Evolutionary conservation across 2,329 filamentous ascomycete genomes (phyloP).

Genomic region (Scortechinia acanthostroma): DNA sequence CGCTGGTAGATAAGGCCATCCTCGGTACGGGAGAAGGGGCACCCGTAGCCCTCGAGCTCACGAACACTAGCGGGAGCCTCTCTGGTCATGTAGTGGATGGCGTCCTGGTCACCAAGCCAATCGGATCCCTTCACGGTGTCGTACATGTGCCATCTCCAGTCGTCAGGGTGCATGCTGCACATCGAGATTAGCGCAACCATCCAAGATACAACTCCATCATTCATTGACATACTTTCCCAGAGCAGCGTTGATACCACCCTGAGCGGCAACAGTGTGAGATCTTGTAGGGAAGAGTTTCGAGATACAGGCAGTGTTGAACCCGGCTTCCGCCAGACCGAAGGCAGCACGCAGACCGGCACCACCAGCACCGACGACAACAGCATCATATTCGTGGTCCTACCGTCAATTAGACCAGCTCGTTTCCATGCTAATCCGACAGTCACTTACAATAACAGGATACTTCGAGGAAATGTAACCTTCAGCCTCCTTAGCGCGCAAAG

Average conservation of each 20-base stretch:
- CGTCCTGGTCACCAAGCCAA: conserved; percentile 51
- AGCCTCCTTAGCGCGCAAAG: conserved; percentile 60
- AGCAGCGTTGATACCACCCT: conserved; percentile 56
- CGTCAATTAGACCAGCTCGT: not conserved
- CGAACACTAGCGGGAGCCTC: conserved; percentile 43
- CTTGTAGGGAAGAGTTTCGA: conserved; percentile 58
- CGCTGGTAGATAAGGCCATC: conserved; percentile 37
- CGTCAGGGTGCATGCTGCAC: conserved; percentile 38
- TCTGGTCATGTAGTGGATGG: conserved; percentile 51
- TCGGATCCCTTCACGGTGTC: conserved; percentile 50
- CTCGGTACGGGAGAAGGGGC: conserved; percentile 38
- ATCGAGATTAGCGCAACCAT: not conserved
- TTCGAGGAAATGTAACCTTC: conserved; percentile 52
- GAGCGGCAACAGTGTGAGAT: conserved; percentile 60
- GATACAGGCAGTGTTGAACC: conserved; percentile 58
- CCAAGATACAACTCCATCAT: not conserved
- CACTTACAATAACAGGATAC: conserved; percentile 56
- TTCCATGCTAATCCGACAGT: not conserved
- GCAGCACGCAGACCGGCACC: conserved; percentile 57
- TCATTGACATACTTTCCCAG: conserved; percentile 32
- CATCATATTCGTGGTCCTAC: conserved; percentile 5
- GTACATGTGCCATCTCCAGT: conserved; percentile 55
- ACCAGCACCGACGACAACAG: conserved; percentile 38
- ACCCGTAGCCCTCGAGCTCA: conserved; percentile 45
- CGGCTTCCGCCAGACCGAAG: conserved; percentile 56